Percentiles rank a stretch among this genome's conserved stretches.
Conservation (phyloP, 306 rosid species). For the Vigna reflexopilosa region DNA sequence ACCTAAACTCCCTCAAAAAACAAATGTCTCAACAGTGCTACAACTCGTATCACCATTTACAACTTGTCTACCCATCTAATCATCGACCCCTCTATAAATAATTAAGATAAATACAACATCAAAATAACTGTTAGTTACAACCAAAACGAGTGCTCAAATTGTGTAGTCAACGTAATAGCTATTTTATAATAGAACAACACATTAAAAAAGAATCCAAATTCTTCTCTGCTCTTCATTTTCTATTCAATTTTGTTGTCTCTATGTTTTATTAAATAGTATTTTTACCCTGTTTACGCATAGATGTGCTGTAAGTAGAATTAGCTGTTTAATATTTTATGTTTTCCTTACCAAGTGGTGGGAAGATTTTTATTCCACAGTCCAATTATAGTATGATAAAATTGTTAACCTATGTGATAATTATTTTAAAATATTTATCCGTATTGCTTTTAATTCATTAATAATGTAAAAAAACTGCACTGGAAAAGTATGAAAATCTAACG, state of each 20-base stretch:
- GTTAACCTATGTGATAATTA: not conserved
- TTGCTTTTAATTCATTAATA: not conserved
- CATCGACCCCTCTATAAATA: conserved; percentile 2
- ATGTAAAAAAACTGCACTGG: not conserved
- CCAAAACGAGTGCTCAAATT: not conserved
- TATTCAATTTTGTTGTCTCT: conserved; percentile 1
- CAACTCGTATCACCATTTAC: conserved; percentile 26
- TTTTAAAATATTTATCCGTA: not conserved
- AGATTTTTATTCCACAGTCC: not conserved
- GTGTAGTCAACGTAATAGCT: not conserved
- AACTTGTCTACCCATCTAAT: conserved; percentile 30
- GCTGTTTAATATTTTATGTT: not conserved
- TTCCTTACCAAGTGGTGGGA: not conserved
- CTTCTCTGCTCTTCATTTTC: not conserved
- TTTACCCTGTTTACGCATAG: not conserved
- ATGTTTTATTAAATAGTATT: not conserved
- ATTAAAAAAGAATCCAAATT: too few species aligned
- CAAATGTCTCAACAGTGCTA: conserved; percentile 20
- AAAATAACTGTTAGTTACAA: conserved; percentile 7
- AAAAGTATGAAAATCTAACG: not conserved
- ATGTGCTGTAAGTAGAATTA: not conserved
- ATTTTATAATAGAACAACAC: too few species aligned
- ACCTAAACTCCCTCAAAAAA: conserved; percentile 37
- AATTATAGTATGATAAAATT: not conserved
- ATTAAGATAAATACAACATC: not conserved